phyloP scores from a whole-genome alignment of 116 monocot genomes.

The Cymodocea nodosa region DNA sequence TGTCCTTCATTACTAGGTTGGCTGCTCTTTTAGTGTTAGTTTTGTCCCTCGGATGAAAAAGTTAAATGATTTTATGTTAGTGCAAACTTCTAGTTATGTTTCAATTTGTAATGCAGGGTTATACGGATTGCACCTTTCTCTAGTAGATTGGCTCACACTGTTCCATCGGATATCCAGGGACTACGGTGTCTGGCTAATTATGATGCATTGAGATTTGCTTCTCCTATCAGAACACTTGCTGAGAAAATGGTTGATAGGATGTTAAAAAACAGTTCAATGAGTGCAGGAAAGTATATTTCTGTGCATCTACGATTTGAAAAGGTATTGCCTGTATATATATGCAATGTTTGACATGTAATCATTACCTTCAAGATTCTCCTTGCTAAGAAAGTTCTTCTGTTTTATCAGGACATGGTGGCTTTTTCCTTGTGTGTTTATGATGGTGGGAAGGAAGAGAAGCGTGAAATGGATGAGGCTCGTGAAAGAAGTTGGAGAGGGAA shows the following conservation, averaged over 20 bases:
- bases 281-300: slow-evolving; percentile 77
- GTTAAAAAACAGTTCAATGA: slow-evolving; percentile 63
- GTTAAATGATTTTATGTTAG: background rate
- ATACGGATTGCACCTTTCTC: slow-evolving; percentile 97
- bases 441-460: slow-evolving; percentile 69
- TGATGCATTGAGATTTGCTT: slow-evolving; percentile 72
- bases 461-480: slow-evolving; percentile 88
- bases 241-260: slow-evolving; percentile 84
- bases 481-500: slow-evolving; percentile 96
- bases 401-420: slow-evolving; percentile 87
- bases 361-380: background rate
- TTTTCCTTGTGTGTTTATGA: slow-evolving; percentile 94
- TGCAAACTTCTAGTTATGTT: slow-evolving; percentile 1
- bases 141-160: slow-evolving; percentile 88
- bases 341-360: background rate
- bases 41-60: background rate
- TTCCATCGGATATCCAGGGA: slow-evolving; percentile 58
- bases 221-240: slow-evolving; percentile 73
- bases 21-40: background rate
- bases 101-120: slow-evolving; percentile 51
- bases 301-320: slow-evolving; percentile 98
- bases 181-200: slow-evolving; percentile 87
- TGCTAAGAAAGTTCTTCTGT: background rate
- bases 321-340: slow-evolving; percentile 24
- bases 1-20: too few relatives aligned